Percentiles rank a stretch among this genome's conserved stretches.
Evolutionary conservation across 2,329 filamentous ascomycete species (phyloP).

Genomic region (Graphilbum ipis-grandicollis): DNA sequence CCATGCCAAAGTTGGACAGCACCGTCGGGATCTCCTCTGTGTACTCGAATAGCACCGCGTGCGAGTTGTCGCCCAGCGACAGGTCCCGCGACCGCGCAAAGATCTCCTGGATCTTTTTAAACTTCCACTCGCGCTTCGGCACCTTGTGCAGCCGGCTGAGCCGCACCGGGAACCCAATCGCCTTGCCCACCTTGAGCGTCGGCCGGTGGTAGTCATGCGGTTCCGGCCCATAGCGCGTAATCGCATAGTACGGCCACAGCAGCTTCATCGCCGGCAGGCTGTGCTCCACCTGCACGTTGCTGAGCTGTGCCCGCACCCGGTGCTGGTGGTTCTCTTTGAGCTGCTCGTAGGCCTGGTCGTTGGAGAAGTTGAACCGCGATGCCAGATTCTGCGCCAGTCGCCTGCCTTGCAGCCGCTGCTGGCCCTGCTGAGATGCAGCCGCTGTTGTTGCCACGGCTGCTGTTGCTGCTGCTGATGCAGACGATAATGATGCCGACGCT

Average conservation of each 20-base stretch:
- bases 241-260: constrained; percentile 91
- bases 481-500: too few relatives aligned
- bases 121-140: constrained; percentile 71
- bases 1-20: constrained; percentile 95
- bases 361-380: constrained; percentile 85
- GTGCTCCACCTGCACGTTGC: constrained; percentile 86
- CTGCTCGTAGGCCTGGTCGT: constrained; percentile 88
- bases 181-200: constrained; percentile 52
- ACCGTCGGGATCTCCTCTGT: constrained; percentile 86
- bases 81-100: constrained; percentile 70
- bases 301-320: constrained; percentile 84
- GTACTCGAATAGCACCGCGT: constrained; percentile 80
- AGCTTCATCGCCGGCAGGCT: constrained; percentile 80
- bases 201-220: constrained; percentile 74
- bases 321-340: constrained; percentile 94
- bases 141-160: constrained; percentile 50
- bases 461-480: too few relatives aligned
- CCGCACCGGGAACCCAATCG: constrained; percentile 48
- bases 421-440: constrained; percentile 10
- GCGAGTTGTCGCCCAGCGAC: constrained; percentile 76
- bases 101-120: constrained; percentile 58
- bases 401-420: constrained; percentile 49
- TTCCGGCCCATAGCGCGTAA: constrained; percentile 53
- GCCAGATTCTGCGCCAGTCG: constrained; percentile 56
- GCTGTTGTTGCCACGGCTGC: too few relatives aligned